These are phyloP conservation scores for Rhizophlyctis rosea DNA, from an alignment of 192 early-diverging fungal species.

Conservation along the genomic window DNA sequence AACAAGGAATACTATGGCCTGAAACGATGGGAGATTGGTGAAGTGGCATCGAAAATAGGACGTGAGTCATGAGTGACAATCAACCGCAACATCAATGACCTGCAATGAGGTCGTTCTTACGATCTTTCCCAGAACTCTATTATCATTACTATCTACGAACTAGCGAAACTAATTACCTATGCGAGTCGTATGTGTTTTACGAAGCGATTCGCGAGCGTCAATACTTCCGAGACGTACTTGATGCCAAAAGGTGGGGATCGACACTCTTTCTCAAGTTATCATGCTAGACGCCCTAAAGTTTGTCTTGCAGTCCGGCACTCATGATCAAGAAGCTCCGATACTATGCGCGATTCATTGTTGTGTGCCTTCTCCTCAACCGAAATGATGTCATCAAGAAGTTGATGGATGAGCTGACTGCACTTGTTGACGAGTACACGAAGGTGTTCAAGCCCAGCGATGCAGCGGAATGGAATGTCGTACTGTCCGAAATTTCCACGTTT, in stretches of 20 bases:
- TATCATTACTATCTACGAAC: conserved; percentile 73
- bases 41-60: conserved; percentile 97
- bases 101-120: background rate
- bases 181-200: conserved; percentile 94
- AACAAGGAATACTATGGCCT: conserved; percentile 86
- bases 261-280: conserved; percentile 8
- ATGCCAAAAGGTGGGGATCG: conserved; percentile 76
- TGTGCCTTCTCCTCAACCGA: conserved; percentile 83
- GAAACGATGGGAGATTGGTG: conserved; percentile 97
- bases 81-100: background rate
- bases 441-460: conserved; percentile 86
- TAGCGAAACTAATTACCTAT: conserved; percentile 93
- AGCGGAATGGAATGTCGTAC: conserved; percentile 75
- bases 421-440: conserved; percentile 86
- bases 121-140: conserved; percentile 39
- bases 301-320: conserved; percentile 65
- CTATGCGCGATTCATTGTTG: conserved; percentile 96
- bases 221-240: conserved; percentile 94
- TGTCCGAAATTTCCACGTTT: conserved; percentile 64
- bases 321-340: conserved; percentile 98
- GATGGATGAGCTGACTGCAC: conserved; percentile 74
- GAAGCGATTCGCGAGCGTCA: conserved; percentile 91
- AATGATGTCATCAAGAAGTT: conserved; percentile 75
- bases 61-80: conserved; percentile 57
- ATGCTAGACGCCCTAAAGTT: background rate